Conservation (phyloP, 192 early-diverging fungal species). For the Linnemannia hyalina region DNA sequence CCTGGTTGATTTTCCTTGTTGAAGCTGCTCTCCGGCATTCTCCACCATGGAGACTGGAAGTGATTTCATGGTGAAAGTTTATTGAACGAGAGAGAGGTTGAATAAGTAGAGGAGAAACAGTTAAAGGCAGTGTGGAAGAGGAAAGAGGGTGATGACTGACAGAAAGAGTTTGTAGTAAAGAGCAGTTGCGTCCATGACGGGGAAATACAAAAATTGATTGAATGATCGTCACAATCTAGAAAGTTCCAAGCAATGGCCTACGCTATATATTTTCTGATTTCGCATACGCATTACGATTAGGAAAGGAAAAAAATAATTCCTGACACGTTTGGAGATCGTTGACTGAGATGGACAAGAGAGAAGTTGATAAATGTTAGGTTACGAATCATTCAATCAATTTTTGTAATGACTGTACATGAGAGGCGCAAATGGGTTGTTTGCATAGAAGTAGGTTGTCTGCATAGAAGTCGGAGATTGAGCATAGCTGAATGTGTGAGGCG, state of each 20-base stretch:
- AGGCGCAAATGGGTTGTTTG: not conserved
- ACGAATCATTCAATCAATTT: no score
- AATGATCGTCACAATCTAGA: not conserved
- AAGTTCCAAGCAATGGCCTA: not conserved
- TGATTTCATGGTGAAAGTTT: no score
- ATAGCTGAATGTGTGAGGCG: not conserved
- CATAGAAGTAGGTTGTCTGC: not conserved
- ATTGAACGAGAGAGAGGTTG: not conserved
- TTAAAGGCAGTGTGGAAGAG: not conserved
- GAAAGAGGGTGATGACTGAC: not conserved
- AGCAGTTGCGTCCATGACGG: not conserved
- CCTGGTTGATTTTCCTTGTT: slow-evolving; percentile 5
- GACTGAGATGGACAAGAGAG: no score
- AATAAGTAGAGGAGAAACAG: not conserved
- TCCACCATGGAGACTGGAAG: no score
- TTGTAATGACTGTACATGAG: not conserved
- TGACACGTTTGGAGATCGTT: no score
- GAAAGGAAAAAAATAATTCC: no score
- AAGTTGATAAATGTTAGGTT: not conserved
- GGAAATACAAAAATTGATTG: not conserved
- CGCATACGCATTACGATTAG: no score
- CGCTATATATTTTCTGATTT: no score
- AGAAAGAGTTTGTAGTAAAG: not conserved
- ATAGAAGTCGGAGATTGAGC: not conserved
- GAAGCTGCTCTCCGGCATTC: not conserved